These are phyloP conservation scores for Acarospora socialis DNA, from an alignment of 2,329 filamentous ascomycete genomes.

Conservation along the genomic window DNA sequence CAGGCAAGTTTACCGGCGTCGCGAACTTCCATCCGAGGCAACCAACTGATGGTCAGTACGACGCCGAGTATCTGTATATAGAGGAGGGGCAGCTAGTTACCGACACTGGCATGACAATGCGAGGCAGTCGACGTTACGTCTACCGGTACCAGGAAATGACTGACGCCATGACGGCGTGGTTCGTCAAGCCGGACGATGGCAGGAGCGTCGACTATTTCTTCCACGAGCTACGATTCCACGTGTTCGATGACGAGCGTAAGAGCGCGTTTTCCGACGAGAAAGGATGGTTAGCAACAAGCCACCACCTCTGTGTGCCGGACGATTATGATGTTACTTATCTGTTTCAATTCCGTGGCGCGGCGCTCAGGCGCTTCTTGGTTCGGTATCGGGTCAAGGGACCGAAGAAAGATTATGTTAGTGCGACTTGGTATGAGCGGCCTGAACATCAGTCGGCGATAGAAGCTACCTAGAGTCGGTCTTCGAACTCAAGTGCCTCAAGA, in stretches of 20 bases:
- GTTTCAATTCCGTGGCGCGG: constrained; percentile 47
- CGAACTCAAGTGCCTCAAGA: no score
- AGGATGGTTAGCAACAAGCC: constrained; percentile 49
- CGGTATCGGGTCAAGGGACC: constrained; percentile 55
- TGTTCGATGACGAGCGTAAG: constrained; percentile 18
- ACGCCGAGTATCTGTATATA: constrained; percentile 23
- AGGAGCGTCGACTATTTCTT: constrained; percentile 58
- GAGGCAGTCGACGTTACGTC: constrained; percentile 51
- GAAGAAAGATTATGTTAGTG: constrained; percentile 58
- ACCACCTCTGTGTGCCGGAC: constrained; percentile 58
- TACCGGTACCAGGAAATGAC: constrained; percentile 52
- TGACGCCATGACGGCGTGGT: constrained; percentile 52
- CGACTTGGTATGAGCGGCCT: no score
- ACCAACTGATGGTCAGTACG: constrained; percentile 32
- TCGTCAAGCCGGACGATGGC: constrained; percentile 49
- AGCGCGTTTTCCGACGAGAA: constrained; percentile 20
- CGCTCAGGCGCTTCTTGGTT: constrained; percentile 44
- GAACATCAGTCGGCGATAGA: no score
- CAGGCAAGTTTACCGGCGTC: constrained; percentile 49
- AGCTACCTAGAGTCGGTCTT: no score
- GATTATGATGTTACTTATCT: constrained; percentile 57
- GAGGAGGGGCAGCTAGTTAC: constrained; percentile 49
- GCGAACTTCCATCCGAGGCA: constrained; percentile 50
- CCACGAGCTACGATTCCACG: constrained; percentile 52
- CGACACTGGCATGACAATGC: constrained; percentile 41